Conservation (phyloP, 164 flowering plant genomes). For the Saururus chinensis region DNA sequence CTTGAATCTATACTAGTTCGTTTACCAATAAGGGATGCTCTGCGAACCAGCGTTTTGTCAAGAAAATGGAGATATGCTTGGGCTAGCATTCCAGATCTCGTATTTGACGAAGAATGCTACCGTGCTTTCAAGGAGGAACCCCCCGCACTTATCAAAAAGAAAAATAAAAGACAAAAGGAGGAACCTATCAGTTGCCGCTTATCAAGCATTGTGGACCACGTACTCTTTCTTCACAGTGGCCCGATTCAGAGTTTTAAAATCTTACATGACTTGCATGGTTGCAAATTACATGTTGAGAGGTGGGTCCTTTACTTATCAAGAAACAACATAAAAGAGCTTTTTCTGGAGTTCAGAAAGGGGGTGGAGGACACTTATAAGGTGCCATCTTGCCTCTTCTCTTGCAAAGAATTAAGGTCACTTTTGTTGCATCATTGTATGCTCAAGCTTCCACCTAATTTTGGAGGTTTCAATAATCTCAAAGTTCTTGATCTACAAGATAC, state of each 20-base stretch:
- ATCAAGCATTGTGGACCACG: slow-evolving; percentile 33
- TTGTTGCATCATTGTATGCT: slow-evolving; percentile 41
- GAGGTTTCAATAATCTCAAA: slow-evolving; percentile 37
- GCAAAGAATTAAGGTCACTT: slow-evolving; percentile 28
- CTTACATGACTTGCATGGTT: slow-evolving; percentile 27
- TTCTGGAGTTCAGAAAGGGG: slow-evolving; percentile 28
- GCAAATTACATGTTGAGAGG: slow-evolving; percentile 33
- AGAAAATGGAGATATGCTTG: slow-evolving; percentile 53
- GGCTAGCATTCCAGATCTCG: slow-evolving; percentile 32
- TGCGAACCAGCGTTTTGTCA: slow-evolving; percentile 46
- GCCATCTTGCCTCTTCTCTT: slow-evolving; percentile 37
- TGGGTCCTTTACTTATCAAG: slow-evolving; percentile 49
- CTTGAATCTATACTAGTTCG: slow-evolving; percentile 32
- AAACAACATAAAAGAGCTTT: slow-evolving; percentile 29
- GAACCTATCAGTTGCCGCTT: too few species aligned
- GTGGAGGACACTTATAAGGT: slow-evolving; percentile 37
- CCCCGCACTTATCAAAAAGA: too few species aligned
- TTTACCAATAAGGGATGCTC: slow-evolving; percentile 45
- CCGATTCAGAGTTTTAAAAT: slow-evolving; percentile 43
- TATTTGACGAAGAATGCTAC: slow-evolving; percentile 35
- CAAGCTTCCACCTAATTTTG: slow-evolving; percentile 28
- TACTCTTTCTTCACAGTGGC: slow-evolving; percentile 40
- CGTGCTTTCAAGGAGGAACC: slow-evolving; percentile 10
- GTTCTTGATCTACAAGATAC: slow-evolving; percentile 47
- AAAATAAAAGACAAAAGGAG: too few species aligned